These are phyloP conservation scores for Lepiota subincarnata DNA, from an alignment of 768 basidiomycete genomes.

Conservation along the genomic window DNA sequence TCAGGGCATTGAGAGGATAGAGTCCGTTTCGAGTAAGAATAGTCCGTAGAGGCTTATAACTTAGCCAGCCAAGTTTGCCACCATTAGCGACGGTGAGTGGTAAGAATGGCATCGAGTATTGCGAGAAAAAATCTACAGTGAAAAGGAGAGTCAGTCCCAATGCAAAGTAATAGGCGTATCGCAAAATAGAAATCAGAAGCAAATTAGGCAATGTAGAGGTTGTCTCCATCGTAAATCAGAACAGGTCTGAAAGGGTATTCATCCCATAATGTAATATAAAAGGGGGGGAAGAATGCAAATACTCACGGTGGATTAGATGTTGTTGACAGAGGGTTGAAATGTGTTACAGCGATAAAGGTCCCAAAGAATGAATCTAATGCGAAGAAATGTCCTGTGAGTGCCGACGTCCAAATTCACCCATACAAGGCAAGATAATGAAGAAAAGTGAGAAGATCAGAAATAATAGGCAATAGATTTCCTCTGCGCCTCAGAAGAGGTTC, in stretches of 20 bases:
- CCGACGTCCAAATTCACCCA: too few species aligned
- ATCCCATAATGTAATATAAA: neutral
- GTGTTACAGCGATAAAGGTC: too few species aligned
- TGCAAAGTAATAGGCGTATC: neutral
- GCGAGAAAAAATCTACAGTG: too few species aligned
- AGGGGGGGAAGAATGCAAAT: neutral
- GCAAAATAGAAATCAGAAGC: neutral
- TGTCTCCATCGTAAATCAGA: constrained; percentile 8
- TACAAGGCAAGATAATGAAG: neutral
- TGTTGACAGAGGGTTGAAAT: neutral
- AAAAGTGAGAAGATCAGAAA: constrained; percentile 26
- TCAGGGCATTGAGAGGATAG: too few species aligned
- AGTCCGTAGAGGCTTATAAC: too few species aligned
- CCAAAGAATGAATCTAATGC: too few species aligned
- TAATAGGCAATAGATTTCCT: constrained; percentile 59
- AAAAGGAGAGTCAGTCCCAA: neutral
- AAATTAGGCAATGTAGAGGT: constrained; percentile 6
- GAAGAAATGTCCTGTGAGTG: too few species aligned
- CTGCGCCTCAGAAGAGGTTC: constrained; percentile 37
- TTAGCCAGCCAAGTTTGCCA: too few species aligned
- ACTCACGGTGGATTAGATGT: constrained; percentile 8
- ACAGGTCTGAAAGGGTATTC: constrained; percentile 8
- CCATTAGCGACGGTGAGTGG: too few species aligned
- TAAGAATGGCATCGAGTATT: too few species aligned
- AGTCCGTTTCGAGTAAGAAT: too few species aligned